Evolutionary conservation across 805 yeast species (phyloP), one percentile per base, ranked within the genome.

Genomic region (Metschnikowia drakensbergensis): DNA sequence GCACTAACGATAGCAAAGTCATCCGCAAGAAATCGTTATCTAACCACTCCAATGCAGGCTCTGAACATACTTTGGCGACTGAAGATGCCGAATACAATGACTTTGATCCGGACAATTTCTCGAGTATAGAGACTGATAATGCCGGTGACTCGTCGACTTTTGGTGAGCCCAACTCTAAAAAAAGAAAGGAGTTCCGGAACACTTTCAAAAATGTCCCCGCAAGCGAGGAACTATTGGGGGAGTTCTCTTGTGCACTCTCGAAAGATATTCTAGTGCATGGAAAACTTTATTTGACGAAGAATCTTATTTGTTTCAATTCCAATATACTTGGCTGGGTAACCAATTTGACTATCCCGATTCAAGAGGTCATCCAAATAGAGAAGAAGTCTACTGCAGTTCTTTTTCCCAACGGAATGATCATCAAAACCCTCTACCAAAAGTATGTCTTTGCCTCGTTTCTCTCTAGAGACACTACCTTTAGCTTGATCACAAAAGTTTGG

Each of bases 181-280:
- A 80, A 50, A 83, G 83, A 55, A 69, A 71, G 22, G 83, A 82
- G 23, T 83, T 83, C 61, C 88, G 83, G 58, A 76, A 74, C 42
- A 58, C 76, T 11, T 84, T 84, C 63, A 76, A 79, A 37, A 75
- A 76, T 38, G 59, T 84, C 1, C 78, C 81, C 3, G 48, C 64
- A 0, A 63, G 59, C 27, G 91, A 84, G 56, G 64, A 71, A 29
- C 68, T 83, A n/a, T 69, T 84, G 36, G 81, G 76, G 27, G 88
- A 83, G 53, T 80, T 69, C 57, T 74, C 81, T 17, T 84, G 90
- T 67, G 90, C 90, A 0, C 68, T 78, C 29, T 81, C 83, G 17
- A 74, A 77, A 46, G 90, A 85, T 55, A 81, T 85, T 35, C 64
- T 85, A 30, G 72, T 83, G 13, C 91, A 85, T 53, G 91, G 91